Evolutionary conservation across 129 eudicot genomes (phyloP).

Genomic region (Ambrosia trifida): DNA sequence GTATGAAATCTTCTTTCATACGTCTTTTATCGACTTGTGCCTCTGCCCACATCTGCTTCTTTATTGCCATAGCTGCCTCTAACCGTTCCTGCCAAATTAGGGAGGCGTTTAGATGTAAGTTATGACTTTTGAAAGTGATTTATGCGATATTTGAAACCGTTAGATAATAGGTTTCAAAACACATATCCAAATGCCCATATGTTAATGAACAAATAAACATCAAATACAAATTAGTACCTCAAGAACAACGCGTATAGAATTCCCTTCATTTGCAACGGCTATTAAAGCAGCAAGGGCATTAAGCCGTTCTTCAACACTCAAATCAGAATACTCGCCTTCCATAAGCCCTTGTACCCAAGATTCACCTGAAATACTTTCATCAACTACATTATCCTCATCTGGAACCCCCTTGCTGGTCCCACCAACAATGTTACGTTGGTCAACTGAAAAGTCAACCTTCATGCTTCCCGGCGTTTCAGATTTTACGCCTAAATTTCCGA

Average conservation of each 20-base stretch:
- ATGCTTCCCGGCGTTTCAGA: slow-evolving; percentile 31
- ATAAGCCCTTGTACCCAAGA: slow-evolving; percentile 88
- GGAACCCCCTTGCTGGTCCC: slow-evolving; percentile 36
- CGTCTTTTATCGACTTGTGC: slow-evolving; percentile 82
- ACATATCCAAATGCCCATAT: neutral
- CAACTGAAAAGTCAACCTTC: slow-evolving; percentile 31
- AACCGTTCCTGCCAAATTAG: slow-evolving; percentile 67
- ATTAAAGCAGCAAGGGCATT: slow-evolving; percentile 79
- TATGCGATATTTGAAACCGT: neutral
- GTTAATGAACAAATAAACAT: neutral
- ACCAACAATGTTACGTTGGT: slow-evolving; percentile 26
- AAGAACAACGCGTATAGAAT: slow-evolving; percentile 62
- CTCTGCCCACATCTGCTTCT: slow-evolving; percentile 97
- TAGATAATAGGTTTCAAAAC: neutral
- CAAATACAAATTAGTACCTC: slow-evolving; percentile 53
- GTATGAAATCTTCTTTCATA: slow-evolving; percentile 58
- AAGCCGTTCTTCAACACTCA: slow-evolving; percentile 83
- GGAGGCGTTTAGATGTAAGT: neutral
- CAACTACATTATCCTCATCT: slow-evolving; percentile 51
- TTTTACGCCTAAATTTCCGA: slow-evolving; percentile 21
- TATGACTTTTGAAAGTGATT: too few relatives aligned
- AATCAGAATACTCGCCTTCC: slow-evolving; percentile 79
- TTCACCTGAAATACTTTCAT: slow-evolving; percentile 65
- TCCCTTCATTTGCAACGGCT: slow-evolving; percentile 84
- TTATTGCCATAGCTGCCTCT: slow-evolving; percentile 84